These are phyloP conservation scores for Pseudogymnoascus sp. DNA, from an alignment of 2,329 filamentous ascomycete species.

Conservation along the genomic window DNA sequence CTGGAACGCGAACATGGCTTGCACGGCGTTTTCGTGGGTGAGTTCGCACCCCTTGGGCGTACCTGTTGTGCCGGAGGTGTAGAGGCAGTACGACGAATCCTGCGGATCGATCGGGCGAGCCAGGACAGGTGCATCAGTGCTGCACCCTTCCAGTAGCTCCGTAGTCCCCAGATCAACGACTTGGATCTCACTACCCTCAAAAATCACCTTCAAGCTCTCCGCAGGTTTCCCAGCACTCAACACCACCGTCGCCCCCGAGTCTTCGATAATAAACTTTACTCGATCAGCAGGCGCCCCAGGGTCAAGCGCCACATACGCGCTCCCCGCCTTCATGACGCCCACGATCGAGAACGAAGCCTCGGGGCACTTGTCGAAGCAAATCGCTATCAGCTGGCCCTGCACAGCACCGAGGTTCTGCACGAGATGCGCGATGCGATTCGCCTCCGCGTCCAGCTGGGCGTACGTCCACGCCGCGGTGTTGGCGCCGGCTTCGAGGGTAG, in stretches of 20 bases:
- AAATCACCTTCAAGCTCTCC: conserved; percentile 28
- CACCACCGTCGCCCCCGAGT: conserved; percentile 58
- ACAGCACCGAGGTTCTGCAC: conserved; percentile 41
- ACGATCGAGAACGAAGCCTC: conserved; percentile 30
- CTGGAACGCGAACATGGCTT: conserved; percentile 82
- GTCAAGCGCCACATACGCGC: conserved; percentile 32
- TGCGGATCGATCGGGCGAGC: conserved; percentile 17
- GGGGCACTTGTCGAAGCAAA: conserved; percentile 32
- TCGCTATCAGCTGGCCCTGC: conserved; percentile 40
- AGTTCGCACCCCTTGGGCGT: conserved; percentile 56
- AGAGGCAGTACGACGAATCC: conserved; percentile 28
- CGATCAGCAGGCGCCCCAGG: conserved; percentile 29
- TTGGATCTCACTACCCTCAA: conserved; percentile 13
- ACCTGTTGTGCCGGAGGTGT: conserved; percentile 32
- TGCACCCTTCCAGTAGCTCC: conserved; percentile 10
- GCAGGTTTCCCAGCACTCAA: conserved; percentile 45
- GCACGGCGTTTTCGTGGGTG: conserved; percentile 79
- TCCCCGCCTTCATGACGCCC: conserved; percentile 30
- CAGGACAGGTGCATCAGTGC: conserved; percentile 20
- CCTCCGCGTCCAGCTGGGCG: conserved; percentile 57
- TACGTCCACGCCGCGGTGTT: conserved; percentile 62
- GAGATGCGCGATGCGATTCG: conserved; percentile 63
- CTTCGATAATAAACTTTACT: conserved; percentile 32
- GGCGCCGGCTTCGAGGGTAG: conserved; percentile 38
- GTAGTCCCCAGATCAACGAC: conserved; percentile 23